A percentile compares a stretch with the other conserved stretches of the same genome.
These are phyloP conservation scores for Beauveria sp. DNA, from an alignment of 2,329 filamentous ascomycete species.

Conservation along the genomic window DNA sequence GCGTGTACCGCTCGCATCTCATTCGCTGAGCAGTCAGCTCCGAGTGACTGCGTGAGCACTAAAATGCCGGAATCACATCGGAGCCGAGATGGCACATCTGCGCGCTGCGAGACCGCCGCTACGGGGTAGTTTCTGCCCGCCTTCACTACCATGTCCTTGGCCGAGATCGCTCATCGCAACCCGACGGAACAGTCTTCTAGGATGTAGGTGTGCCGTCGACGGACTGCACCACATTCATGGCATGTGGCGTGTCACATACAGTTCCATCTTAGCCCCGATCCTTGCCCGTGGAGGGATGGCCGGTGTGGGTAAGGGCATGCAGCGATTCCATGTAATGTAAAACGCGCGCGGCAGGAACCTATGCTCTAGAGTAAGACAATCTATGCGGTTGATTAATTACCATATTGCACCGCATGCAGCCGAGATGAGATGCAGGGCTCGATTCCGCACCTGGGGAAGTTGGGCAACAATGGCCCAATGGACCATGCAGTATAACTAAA, in stretches of 20 bases:
- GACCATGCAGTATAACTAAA: not conserved
- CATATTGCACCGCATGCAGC: not conserved
- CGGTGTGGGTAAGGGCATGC: not conserved
- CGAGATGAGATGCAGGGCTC: slow-evolving; percentile 3
- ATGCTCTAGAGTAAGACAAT: not conserved
- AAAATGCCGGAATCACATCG: slow-evolving; percentile 7
- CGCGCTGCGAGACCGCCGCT: not conserved
- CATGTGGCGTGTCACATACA: not conserved
- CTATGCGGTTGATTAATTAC: not conserved
- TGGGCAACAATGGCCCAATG: not conserved
- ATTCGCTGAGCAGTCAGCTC: not conserved
- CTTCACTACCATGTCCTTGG: not conserved
- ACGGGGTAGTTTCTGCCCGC: not conserved
- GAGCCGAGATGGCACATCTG: not conserved
- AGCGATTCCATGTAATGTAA: not conserved
- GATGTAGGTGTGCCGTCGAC: not conserved
- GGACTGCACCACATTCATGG: not conserved
- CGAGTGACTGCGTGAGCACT: not conserved
- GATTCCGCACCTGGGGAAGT: not conserved
- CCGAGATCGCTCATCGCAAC: not conserved
- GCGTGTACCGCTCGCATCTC: slow-evolving; percentile 3
- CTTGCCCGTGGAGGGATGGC: not conserved
- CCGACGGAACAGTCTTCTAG: not conserved
- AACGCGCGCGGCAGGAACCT: not conserved
- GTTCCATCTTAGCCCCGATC: not conserved